Base-by-base conservation (phyloP, 2,329 filamentous ascomycete genomes). In the Diaporthe nobilis region DNA sequence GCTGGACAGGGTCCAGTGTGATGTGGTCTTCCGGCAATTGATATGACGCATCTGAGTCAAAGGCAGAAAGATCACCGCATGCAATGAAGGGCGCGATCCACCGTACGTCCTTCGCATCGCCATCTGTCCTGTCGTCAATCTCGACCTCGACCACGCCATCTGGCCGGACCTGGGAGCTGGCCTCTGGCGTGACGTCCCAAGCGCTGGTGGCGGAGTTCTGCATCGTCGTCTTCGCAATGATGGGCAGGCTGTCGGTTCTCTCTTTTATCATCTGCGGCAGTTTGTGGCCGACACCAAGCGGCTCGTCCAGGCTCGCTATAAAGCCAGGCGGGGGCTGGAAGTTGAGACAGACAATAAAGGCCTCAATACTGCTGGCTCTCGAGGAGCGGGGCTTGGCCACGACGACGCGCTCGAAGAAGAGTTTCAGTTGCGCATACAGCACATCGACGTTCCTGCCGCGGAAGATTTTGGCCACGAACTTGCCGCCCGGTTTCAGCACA, bases 391-490 rank as follows among this genome's bases (percentile, higher is more conserved):
- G 97, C 86, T 99, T 99, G 17, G 97, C 96, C 22, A 98, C 95
- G 31, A 95, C 91, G 57, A 99, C 97, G 72, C 91, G 88, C 78
- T 94, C 91, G 79, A 99, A 99, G 73, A 98, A 95, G 28, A 96
- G 91, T 83, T 96, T 97, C 72, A 99, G 90, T 83, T 99, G 97
- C 2, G 95, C 95, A 82, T 97, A 98, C 12, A 99, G 90, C 34
- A 98, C 88, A 82, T 98, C 97, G n/a, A 98, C 96, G 81, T 98
- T 97, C 80, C 95, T 93, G 22, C 95, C 96, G 22, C 97, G 89
- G 86, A 99, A 99, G 77, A 99, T 98, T 87, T 99, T 99, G 76
- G 97, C 97, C 10, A 99, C 96, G 80, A 99, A 99, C 81, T 95
- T 98, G 77, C 97, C 97, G 58, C 97, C 97, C 0, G 96, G 96